Evolutionary conservation across 169 alveolate genomes (phyloP).

Genomic region (Amoebophrya sp.): DNA sequence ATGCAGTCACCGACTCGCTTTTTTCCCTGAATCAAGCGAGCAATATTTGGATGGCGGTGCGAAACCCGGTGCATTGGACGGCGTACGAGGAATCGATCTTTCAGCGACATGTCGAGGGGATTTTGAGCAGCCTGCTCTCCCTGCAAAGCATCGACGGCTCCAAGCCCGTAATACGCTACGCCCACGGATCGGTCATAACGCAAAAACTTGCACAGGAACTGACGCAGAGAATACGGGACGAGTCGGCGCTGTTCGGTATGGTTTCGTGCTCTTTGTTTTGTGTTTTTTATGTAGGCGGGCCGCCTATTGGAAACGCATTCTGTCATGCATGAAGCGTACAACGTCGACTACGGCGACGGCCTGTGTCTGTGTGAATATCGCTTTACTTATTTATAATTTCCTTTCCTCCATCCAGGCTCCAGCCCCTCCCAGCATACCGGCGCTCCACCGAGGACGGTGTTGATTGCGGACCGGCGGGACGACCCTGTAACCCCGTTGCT

Average conservation of each 20-base stretch:
- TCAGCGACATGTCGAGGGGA: conserved; percentile 25
- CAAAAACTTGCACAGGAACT: neutral
- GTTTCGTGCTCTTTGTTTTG: too few species aligned
- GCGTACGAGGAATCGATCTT: conserved; percentile 27
- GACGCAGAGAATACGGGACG: neutral
- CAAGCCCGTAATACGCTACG: neutral
- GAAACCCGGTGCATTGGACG: conserved; percentile 28
- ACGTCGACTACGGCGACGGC: too few species aligned
- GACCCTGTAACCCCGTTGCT: conserved; percentile 89
- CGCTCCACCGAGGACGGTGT: too few species aligned
- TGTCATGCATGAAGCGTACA: too few species aligned
- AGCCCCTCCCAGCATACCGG: too few species aligned
- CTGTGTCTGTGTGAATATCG: too few species aligned
- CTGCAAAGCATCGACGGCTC: neutral
- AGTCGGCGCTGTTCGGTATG: neutral
- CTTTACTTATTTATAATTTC: too few species aligned
- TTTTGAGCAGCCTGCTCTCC: neutral
- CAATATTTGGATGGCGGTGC: neutral
- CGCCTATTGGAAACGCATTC: too few species aligned
- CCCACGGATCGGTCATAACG: neutral
- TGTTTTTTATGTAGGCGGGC: too few species aligned
- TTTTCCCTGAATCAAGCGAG: conserved; percentile 53
- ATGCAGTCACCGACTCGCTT: conserved; percentile 58
- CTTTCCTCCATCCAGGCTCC: too few species aligned
- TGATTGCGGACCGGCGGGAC: conserved; percentile 74